Evolutionary conservation across 2,329 filamentous ascomycete species (phyloP), one percentile per base, ranked within the genome.

Genomic region (Ascochyta clinopodiicola): DNA sequence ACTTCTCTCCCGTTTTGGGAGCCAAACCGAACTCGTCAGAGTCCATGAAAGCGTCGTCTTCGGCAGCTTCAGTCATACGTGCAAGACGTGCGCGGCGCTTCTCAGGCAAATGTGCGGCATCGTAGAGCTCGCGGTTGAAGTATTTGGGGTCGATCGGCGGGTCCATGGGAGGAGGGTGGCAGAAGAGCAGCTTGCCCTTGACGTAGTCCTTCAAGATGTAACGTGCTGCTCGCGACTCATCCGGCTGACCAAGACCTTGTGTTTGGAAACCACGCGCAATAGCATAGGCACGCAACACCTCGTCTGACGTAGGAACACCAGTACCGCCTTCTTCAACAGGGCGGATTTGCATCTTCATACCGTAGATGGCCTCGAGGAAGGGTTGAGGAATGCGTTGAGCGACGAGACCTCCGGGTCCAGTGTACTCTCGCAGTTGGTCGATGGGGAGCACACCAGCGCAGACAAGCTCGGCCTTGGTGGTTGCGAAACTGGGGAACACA

Each of bases 401-500:
- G 25, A 99, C 89, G 3, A 99, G 84, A 0, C 86, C 88, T 17
- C 89, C 88, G 0, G 95, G 95, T 1, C 95, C 95, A 3, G 88
- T 93, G 79, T 90, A 96, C 73, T 99, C 95, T 60, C 95, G 87
- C 66, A 98, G 84, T 77, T 99, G 95, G 75, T 99, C 95, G 68
- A 99, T 99, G 10, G 95, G 95, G 29, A 99, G 82, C 19, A 99
- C 87, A 72, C 95, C 95, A 72, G 94, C 96, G 77, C 92, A 95
- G 9, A 99, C 95, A 19, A 99, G 86, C 70, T 99, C 95, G 35
- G 91, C 95, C 78, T 98, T 98, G 42, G 93, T 98, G 40, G 88
- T 93, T 53, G 95, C 94, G 68, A 98, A 99, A 78, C 98, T 98
- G 68, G 95, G 93, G 76, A 99, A 98, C 1, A 99, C 96, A 19